Evolutionary conservation across 495 filamentous ascomycete genomes (phyloP).

Genomic region (Hyaloscypha hepaticicola): DNA sequence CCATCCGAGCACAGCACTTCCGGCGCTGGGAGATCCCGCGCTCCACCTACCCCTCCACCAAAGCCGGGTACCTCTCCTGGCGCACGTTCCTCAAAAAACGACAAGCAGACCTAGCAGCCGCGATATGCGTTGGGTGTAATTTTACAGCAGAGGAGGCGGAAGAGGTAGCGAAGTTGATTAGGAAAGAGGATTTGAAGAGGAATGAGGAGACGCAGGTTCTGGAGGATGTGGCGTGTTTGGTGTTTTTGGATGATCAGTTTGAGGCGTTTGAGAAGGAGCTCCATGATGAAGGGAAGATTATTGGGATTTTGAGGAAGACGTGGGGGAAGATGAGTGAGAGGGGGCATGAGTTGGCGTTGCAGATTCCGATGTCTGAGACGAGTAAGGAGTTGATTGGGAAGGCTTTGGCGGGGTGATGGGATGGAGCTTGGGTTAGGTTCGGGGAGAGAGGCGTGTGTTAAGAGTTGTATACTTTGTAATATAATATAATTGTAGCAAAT

Average conservation of each 20-base stretch:
- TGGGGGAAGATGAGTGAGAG: conserved; percentile 77
- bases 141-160: conserved; percentile 47
- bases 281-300: conserved; percentile 71
- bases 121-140: conserved; percentile 53
- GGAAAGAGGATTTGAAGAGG: conserved; percentile 47
- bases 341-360: conserved; percentile 66
- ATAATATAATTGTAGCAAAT: too few relatives aligned
- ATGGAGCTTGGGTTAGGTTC: background rate
- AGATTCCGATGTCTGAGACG: conserved; percentile 60
- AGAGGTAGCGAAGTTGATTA: conserved; percentile 36
- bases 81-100: conserved; percentile 66
- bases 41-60: conserved; percentile 63
- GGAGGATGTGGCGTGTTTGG: conserved; percentile 83
- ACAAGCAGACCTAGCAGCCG: conserved; percentile 60
- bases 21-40: conserved; percentile 78
- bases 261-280: conserved; percentile 68
- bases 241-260: conserved; percentile 83
- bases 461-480: background rate
- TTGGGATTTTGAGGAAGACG: conserved; percentile 74
- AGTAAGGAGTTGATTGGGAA: conserved; percentile 59
- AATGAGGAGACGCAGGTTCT: conserved; percentile 43
- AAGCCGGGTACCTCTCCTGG: conserved; percentile 73
- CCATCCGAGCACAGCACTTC: conserved; percentile 80
- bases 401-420: conserved; percentile 51
- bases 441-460: background rate